Conservation (phyloP, 352 stramenopile species). For the Globisporangium abappressorium region DNA sequence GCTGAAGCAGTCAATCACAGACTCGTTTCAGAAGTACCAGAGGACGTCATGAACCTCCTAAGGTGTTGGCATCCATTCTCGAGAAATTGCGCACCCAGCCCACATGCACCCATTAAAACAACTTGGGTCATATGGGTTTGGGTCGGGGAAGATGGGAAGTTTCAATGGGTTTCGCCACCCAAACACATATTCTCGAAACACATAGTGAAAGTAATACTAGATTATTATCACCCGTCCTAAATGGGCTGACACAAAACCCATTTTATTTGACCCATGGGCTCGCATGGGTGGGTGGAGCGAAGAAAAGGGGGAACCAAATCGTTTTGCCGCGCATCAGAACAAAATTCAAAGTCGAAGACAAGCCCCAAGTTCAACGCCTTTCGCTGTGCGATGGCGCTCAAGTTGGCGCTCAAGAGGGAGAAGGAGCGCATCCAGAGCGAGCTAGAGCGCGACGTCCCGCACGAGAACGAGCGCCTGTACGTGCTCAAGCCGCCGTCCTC, state of each 20-base stretch:
- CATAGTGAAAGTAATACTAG: not conserved
- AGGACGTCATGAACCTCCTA: not conserved
- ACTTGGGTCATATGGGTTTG: not conserved
- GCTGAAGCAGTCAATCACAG: not conserved
- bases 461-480: conserved; percentile 2
- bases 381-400: not conserved
- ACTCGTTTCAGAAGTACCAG: too few species aligned
- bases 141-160: not conserved
- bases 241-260: not conserved
- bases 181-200: not conserved
- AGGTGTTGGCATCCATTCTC: not conserved
- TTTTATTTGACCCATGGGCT: not conserved
- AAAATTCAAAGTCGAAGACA: not conserved
- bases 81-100: not conserved
- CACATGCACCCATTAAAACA: not conserved
- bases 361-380: not conserved
- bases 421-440: conserved; percentile 8
- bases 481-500: not conserved
- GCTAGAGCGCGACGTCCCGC: not conserved
- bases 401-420: conserved; percentile 1
- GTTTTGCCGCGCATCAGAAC: not conserved
- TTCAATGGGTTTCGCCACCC: not conserved
- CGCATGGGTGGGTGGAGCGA: not conserved
- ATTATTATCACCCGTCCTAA: not conserved
- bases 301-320: not conserved